Evolutionary conservation across 768 basidiomycete genomes (phyloP), one percentile per base, ranked within the genome.

Genomic region (Suillus subalutaceus): DNA sequence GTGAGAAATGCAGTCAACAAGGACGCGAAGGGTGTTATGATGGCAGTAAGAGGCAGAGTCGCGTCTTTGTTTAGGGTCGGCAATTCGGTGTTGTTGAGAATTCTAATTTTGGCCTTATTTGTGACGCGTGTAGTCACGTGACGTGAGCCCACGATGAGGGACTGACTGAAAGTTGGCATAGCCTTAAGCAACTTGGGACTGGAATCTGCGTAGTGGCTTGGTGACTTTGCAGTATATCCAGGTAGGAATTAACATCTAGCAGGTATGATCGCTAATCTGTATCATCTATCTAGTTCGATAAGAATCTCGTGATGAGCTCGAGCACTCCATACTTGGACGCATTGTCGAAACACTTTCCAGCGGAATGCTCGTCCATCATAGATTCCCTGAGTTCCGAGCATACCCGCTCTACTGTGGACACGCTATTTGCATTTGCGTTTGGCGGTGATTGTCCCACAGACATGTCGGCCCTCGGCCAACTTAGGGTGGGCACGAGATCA

Each of bases 61-160:
- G 73, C 73, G 75, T 78, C 77, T 63, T 65, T 30, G 65, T 77
- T 77, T 77, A 75, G 77, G 77, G 77, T 74, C 68, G 75, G 77
- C 63, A 57, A 65, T 70, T 78, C 70, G 70, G 71, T 65, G 66
- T 59, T 59, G 58, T 77, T 75, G 72, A 41, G 30, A 40, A 40
- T 58, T 23, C 58, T 41, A 59, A 41, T 40, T 59, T 59, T 40
- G 57, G 57, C 8, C 23, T 40, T 18, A 18, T 53, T 53, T 53
- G n/a, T 30, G 64, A 75, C 75, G 75, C 75, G 74, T 71, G 69
- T 13, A 7, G 2, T 74, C 74, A 75, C 69, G 74, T 75, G 72
- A 63, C 55, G 3, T 35, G 20, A 35, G 12, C 32, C 55, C 55
- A 56, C 55, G 32, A 56, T 35, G 53, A 32, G 16, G 30, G 16